These are phyloP conservation scores for Theileria equi DNA, from an alignment of 169 alveolate species.

Conservation along the genomic window DNA sequence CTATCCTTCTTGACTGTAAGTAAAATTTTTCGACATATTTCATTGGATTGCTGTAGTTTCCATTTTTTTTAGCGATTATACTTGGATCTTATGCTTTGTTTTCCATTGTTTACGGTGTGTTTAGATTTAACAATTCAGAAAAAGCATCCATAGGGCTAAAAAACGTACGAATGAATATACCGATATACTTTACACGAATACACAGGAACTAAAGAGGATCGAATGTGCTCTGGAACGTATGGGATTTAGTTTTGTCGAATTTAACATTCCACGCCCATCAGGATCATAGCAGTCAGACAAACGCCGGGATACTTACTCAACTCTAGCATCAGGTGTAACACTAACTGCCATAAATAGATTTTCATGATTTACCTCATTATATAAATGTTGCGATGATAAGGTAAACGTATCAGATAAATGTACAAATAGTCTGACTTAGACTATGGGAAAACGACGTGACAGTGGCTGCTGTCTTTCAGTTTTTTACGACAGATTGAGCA, in stretches of 20 bases:
- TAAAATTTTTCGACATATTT: neutral
- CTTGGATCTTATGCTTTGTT: slow-evolving; percentile 16
- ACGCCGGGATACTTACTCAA: too few relatives aligned
- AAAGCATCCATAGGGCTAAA: slow-evolving; percentile 25
- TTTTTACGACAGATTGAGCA: slow-evolving; percentile 64
- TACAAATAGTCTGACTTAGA: neutral
- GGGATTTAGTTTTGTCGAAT: slow-evolving; percentile 41
- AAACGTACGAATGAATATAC: slow-evolving; percentile 10
- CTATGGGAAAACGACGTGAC: slow-evolving; percentile 52
- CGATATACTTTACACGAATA: neutral
- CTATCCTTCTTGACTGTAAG: slow-evolving; percentile 24
- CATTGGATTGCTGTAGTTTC: slow-evolving; percentile 28
- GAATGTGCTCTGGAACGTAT: slow-evolving; percentile 7
- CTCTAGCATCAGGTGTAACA: too few relatives aligned
- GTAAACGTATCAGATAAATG: neutral
- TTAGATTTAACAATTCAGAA: slow-evolving; percentile 34
- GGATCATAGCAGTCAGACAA: too few relatives aligned
- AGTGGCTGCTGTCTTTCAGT: slow-evolving; percentile 47
- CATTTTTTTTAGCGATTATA: neutral
- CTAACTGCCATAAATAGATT: too few relatives aligned
- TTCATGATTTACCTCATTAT: too few relatives aligned
- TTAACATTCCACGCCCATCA: slow-evolving; percentile 7
- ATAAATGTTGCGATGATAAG: neutral
- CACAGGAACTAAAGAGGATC: slow-evolving; percentile 34
- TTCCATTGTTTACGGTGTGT: slow-evolving; percentile 10